Base-by-base conservation (phyloP, 148 eudicot species). In the Heliamphora exappendiculata region DNA sequence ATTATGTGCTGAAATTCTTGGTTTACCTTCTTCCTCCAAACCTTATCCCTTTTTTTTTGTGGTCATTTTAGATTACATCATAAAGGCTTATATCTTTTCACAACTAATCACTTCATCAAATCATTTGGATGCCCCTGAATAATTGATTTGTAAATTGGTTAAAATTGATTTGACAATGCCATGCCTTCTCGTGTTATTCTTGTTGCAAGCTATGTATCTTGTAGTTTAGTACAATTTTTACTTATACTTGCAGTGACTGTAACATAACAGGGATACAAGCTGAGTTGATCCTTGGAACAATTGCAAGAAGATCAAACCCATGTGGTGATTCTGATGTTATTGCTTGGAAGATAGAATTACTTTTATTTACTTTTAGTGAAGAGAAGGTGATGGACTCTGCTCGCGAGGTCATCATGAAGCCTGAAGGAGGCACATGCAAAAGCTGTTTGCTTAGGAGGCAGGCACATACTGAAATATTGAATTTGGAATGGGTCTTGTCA, bases 371-470 rank as follows among this genome's bases (percentile, higher is more conserved):
- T 65, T 94, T 94, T 82, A 94, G 98, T 41, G 98, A 94, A 83
- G 97, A 94, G 75, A 94, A 92, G 84, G 81, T 94, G 34, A 90
- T 92, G 96, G 97, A 94, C 76, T 78, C 89, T 4, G 79, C 84
- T 62, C 92, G 93, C 80, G 92, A 92, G 85, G 98, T 97, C 58
- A 79, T 94, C 26, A 94, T 94, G 98, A 94, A 92, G 98, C 94
- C 89, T 94, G 57, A 94, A 90, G 98, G 97, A 90, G 80, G 93
- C 98, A 75, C 97, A 94, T 84, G 98, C 98, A 17, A 94, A 94
- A 82, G 98, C 98, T 50, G 66, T 94, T 70, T 90, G 97, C 79
- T 85, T 91, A 24, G 76, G 82, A 57, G 95, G 93, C 11, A 91
- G 92, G 68, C 89, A 88, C 54, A 57, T 94, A 55, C 69, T 94